Evolutionary conservation across 2,329 filamentous ascomycete genomes (phyloP), one percentile per base, ranked within the genome.

Genomic region (Penicillium olsonii): DNA sequence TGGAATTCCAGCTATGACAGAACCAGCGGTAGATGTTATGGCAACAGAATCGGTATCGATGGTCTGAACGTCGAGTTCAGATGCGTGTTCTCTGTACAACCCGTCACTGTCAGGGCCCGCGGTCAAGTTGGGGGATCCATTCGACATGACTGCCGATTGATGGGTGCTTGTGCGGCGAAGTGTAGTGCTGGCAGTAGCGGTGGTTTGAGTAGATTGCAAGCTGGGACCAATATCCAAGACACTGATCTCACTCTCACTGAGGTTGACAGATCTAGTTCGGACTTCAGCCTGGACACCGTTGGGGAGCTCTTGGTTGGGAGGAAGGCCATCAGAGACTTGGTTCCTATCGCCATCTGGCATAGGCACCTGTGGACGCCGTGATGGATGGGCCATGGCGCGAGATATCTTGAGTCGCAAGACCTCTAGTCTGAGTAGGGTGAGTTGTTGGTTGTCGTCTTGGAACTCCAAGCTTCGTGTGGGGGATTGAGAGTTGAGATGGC

Each of bases 161-260:
- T 14, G 5, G 5, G 5, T 24, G 7, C 27, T 29, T 17, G 33
- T 20, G 20, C 15, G 20, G 10, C 19, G 44, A 39, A 34, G 29
- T 14, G 1, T 3, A 6, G 8, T 18, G 9, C 31, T n/a, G 11
- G 17, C 10, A 35, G 5, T 7, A 5, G 12, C 5, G 27, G 10
- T 29, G 4, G 14, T n/a, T 31, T 6, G 12, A 31, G 29, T 17
- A 33, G 24, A 34, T 7, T 27, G 15, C 1, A 60, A 22, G 27
- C 55, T 54, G 0, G 61, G 60, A 1, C 62, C 61, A 1, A 67
- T 43, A 41, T 66, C 64, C 2, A 67, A 53, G 5, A 54, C 31
- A 22, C 60, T 64, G 48, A 66, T 64, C 5, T 65, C 61, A 19
- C 57, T 63, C 14, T 66, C 60, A 27, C 55, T 60, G 7, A 52